Percentiles rank a stretch among this genome's conserved stretches.
Conservation (phyloP, 208 protist species). For the Crithidia mellificae region DNA sequence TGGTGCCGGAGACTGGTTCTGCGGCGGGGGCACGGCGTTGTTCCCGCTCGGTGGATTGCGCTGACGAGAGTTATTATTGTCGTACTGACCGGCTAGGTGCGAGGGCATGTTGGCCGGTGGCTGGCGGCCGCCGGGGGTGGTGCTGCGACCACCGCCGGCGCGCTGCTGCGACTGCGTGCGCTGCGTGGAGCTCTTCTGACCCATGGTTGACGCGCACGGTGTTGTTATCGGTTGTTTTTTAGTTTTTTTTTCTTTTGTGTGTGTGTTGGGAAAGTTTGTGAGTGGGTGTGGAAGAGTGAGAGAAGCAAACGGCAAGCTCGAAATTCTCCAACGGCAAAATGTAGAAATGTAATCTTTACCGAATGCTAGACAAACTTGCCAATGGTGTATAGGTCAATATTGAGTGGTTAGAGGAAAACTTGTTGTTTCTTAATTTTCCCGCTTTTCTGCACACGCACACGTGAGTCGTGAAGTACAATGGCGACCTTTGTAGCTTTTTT, state of each 20-base stretch:
- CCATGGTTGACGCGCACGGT: no score
- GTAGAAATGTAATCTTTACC: no score
- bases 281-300: no score
- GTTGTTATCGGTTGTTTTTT: no score
- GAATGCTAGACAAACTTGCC: no score
- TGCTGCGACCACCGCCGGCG: slow-evolving; percentile 15
- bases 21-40: slow-evolving; percentile 17
- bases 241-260: no score
- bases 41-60: slow-evolving; percentile 13
- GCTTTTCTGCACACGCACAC: slow-evolving; percentile 1
- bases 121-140: slow-evolving; percentile 9
- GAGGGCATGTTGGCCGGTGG: slow-evolving; percentile 60
- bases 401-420: not conserved
- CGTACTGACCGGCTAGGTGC: slow-evolving; percentile 76
- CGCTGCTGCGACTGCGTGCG: slow-evolving; percentile 27
- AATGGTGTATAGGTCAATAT: no score
- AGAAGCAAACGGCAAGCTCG: no score
- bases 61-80: slow-evolving; percentile 40
- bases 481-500: not conserved
- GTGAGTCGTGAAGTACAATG: slow-evolving; percentile 3
- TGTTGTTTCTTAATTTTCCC: not conserved
- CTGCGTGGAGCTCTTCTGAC: slow-evolving; percentile 40
- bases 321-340: no score
- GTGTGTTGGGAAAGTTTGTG: no score
- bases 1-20: slow-evolving; percentile 26